Percentiles rank a stretch among this genome's conserved stretches.
Evolutionary conservation across 2,329 filamentous ascomycete genomes (phyloP).

Genomic region (Knufia petricola): DNA sequence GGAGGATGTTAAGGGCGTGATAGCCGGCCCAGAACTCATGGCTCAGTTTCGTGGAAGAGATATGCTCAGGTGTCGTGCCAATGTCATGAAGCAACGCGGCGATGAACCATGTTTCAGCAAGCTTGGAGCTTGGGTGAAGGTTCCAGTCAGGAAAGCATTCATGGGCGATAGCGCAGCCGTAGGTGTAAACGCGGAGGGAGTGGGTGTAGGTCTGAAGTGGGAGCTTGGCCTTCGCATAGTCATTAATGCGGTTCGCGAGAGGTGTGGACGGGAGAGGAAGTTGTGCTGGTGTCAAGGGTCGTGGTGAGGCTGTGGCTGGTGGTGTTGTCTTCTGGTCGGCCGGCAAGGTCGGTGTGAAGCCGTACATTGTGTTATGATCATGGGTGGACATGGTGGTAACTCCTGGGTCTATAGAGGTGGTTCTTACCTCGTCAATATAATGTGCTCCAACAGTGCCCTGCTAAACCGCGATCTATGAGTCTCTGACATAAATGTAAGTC

Average conservation of each 20-base stretch:
- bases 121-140: constrained; percentile 37
- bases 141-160: constrained; percentile 32
- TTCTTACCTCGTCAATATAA: too few species aligned
- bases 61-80: constrained; percentile 52
- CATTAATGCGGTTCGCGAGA: constrained; percentile 30
- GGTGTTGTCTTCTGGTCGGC: constrained; percentile 25
- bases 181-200: constrained; percentile 61
- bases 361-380: too few species aligned
- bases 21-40: constrained; percentile 64
- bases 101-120: constrained; percentile 52
- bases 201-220: constrained; percentile 54
- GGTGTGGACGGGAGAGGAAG: constrained; percentile 22
- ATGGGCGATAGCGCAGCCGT: constrained; percentile 40
- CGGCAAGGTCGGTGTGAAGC: too few species aligned
- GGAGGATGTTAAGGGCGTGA: constrained; percentile 50
- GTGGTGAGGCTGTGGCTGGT: constrained; percentile 22
- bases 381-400: too few species aligned
- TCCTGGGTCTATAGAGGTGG: too few species aligned
- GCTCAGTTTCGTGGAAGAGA: constrained; percentile 50
- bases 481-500: too few species aligned
- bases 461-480: too few species aligned
- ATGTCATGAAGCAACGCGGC: constrained; percentile 65
- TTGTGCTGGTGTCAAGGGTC: constrained; percentile 24
- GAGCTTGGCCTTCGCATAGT: constrained; percentile 28
- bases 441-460: too few species aligned